phyloP scores from a whole-genome alignment of 495 filamentous ascomycete genomes.

The Lindgomyces ingoldianus region DNA sequence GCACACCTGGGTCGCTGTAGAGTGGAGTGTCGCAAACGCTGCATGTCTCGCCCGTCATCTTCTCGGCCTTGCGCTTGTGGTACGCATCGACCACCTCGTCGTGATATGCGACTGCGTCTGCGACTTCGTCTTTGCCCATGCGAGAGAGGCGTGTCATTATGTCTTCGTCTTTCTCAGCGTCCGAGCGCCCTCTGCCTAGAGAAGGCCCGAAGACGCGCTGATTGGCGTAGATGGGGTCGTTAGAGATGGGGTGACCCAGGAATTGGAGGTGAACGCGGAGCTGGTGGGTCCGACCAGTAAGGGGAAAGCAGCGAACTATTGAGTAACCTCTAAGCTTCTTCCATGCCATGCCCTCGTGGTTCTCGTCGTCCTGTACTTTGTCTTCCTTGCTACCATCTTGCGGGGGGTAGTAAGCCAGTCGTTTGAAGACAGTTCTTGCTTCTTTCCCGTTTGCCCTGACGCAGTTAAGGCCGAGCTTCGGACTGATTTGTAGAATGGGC shows the following conservation, averaged over 20 bases:
- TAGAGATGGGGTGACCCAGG: slow-evolving; percentile 89
- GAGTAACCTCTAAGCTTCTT: slow-evolving; percentile 69
- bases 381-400: slow-evolving; percentile 5
- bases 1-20: slow-evolving; percentile 85
- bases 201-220: slow-evolving; percentile 82
- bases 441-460: slow-evolving; percentile 89
- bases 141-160: slow-evolving; percentile 77
- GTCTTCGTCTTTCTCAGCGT: slow-evolving; percentile 75
- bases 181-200: slow-evolving; percentile 69
- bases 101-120: slow-evolving; percentile 89
- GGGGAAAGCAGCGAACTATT: slow-evolving; percentile 88
- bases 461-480: slow-evolving; percentile 90
- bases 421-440: slow-evolving; percentile 85
- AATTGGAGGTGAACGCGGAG: slow-evolving; percentile 93
- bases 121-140: slow-evolving; percentile 94
- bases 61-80: slow-evolving; percentile 82
- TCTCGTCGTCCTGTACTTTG: slow-evolving; percentile 37
- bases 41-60: slow-evolving; percentile 82
- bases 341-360: slow-evolving; percentile 40
- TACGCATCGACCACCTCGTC: slow-evolving; percentile 88
- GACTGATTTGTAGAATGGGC: slow-evolving; percentile 90
- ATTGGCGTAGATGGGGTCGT: slow-evolving; percentile 97
- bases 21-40: slow-evolving; percentile 80
- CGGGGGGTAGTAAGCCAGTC: slow-evolving; percentile 79
- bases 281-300: slow-evolving; percentile 94